phyloP scores from a whole-genome alignment of 2,329 filamentous ascomycete genomes.

The Fusarium multiceps region DNA sequence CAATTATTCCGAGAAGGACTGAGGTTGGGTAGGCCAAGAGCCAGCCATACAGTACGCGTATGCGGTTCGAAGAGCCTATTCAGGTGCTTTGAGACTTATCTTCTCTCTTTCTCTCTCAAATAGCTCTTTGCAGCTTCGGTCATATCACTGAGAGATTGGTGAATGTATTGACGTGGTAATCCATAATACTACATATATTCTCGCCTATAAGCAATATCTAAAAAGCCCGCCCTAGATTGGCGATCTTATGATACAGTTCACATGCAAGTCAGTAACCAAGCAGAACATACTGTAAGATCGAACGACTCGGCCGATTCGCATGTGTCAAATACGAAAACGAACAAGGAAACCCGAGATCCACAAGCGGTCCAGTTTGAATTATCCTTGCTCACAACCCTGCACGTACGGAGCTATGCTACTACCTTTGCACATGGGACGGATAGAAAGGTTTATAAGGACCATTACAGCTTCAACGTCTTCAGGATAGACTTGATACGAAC shows the following conservation, averaged over 20 bases:
- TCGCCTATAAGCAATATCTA: neutral
- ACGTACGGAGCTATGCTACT: neutral
- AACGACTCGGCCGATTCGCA: neutral
- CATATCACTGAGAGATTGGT: neutral
- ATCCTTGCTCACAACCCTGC: slow-evolving; percentile 12
- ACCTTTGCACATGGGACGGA: neutral
- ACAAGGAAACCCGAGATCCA: slow-evolving; percentile 12
- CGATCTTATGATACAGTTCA: slow-evolving; percentile 9
- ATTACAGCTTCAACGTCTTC: neutral
- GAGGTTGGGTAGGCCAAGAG: slow-evolving; percentile 1
- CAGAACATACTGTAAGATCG: slow-evolving; percentile 2
- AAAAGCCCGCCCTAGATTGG: neutral
- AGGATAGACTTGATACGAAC: neutral
- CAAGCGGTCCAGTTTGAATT: neutral
- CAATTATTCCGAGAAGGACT: neutral
- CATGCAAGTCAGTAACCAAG: slow-evolving; percentile 13
- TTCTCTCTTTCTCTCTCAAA: neutral
- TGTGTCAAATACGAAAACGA: slow-evolving; percentile 24
- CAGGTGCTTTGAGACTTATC: too few relatives aligned
- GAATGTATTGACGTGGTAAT: neutral
- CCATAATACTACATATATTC: neutral
- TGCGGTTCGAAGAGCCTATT: neutral
- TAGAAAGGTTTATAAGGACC: neutral
- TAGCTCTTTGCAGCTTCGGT: neutral
- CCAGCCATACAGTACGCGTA: neutral